Percentiles rank a stretch among this genome's conserved stretches.
Conservation (phyloP, 345 rosid species). For the Viola odorata region DNA sequence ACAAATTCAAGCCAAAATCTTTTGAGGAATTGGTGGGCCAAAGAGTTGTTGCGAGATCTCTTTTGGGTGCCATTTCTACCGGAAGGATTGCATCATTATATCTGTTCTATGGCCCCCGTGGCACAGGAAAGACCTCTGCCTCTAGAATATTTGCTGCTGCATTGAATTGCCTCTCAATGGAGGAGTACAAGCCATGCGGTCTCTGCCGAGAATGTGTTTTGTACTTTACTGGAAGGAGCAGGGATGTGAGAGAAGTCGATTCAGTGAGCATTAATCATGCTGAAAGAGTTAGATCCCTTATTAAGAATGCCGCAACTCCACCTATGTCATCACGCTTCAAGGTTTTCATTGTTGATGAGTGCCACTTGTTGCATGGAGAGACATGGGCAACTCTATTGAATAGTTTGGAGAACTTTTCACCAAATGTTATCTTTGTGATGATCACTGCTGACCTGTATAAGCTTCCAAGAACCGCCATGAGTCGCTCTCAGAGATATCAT, state of each 20-base stretch:
- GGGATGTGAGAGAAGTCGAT: constrained; percentile 73
- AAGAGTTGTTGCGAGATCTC: constrained; percentile 65
- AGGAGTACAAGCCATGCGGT: constrained; percentile 81
- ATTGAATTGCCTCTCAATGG: constrained; percentile 71
- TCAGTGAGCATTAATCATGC: constrained; percentile 55
- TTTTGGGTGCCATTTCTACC: constrained; percentile 64
- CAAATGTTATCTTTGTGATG: constrained; percentile 63
- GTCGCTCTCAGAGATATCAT: constrained; percentile 74
- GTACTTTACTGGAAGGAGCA: constrained; percentile 63
- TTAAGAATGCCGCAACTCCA: constrained; percentile 58
- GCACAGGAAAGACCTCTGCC: constrained; percentile 88
- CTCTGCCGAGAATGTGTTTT: constrained; percentile 65
- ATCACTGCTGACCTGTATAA: constrained; percentile 78
- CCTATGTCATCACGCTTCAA: constrained; percentile 72
- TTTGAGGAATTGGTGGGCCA: constrained; percentile 88
- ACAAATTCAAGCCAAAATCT: constrained; percentile 70
- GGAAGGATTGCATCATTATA: constrained; percentile 70
- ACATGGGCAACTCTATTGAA: constrained; percentile 69
- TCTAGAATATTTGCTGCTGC: constrained; percentile 90
- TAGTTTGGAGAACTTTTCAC: constrained; percentile 61
- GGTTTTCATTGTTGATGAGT: constrained; percentile 77
- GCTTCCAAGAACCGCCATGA: constrained; percentile 67
- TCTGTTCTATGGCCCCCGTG: constrained; percentile 92
- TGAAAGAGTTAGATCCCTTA: constrained; percentile 50
- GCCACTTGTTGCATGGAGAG: constrained; percentile 71